Conservation (phyloP, 371 early-diverging fungal species). For the Conidiobolus incongruus region DNA sequence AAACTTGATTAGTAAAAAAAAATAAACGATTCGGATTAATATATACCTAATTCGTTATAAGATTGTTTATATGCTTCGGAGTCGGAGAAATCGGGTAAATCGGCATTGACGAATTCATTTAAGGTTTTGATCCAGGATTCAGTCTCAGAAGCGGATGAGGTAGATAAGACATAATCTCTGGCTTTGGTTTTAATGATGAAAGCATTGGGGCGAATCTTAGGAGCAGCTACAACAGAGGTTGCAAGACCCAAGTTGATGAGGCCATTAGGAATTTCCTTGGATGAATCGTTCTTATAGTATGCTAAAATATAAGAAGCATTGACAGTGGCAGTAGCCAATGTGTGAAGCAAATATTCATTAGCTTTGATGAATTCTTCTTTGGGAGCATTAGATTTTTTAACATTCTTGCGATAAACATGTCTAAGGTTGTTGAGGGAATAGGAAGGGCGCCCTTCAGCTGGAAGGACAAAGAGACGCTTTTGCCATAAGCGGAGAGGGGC, state of each 20-base stretch:
- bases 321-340: conserved; percentile 18
- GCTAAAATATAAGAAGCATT: conserved; percentile 13
- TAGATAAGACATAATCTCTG: conserved; percentile 14
- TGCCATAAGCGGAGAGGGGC: conserved; percentile 17
- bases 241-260: conserved; percentile 18
- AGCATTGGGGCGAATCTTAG: conserved; percentile 13
- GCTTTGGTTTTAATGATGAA: conserved; percentile 15
- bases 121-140: conserved; percentile 16
- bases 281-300: conserved; percentile 15
- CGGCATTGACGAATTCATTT: conserved; percentile 3
- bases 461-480: conserved; percentile 16
- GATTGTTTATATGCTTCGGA: conserved; percentile 4
- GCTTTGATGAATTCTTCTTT: conserved; percentile 13
- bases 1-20: background rate
- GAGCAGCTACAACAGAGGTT: conserved; percentile 10
- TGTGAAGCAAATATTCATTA: conserved; percentile 12
- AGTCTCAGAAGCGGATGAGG: conserved; percentile 13
- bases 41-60: conserved; percentile 1
- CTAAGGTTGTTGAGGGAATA: conserved; percentile 11
- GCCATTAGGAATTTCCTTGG: conserved; percentile 12
- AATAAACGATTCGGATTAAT: background rate
- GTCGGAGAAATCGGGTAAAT: conserved; percentile 2
- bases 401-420: conserved; percentile 15
- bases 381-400: conserved; percentile 7
- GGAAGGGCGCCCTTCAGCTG: conserved; percentile 7